Evolutionary conservation across 2,329 filamentous ascomycete genomes (phyloP).

Genomic region (Scedosporium apiospermum): DNA sequence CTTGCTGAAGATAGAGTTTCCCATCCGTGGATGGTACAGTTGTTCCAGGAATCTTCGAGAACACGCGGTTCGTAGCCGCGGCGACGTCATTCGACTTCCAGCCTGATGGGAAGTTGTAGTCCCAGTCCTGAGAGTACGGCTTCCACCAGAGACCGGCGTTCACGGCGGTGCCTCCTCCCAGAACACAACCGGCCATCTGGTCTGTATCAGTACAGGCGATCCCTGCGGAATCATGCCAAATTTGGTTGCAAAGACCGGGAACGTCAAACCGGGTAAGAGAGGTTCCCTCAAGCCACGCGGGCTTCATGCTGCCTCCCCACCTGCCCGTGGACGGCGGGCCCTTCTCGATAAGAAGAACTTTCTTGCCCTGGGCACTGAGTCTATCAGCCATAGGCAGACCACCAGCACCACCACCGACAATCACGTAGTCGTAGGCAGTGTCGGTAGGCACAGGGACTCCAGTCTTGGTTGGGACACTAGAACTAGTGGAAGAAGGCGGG

Average conservation of each 20-base stretch:
- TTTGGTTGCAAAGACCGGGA: conserved; percentile 61
- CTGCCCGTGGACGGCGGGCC: conserved; percentile 51
- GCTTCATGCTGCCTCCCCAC: conserved; percentile 51
- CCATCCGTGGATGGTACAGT: conserved; percentile 56
- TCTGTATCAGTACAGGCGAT: conserved; percentile 60
- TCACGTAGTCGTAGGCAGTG: conserved; percentile 49
- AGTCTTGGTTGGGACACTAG: conserved; percentile 18
- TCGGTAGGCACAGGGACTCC: conserved; percentile 22
- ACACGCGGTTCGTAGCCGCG: conserved; percentile 50
- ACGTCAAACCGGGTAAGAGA: conserved; percentile 62
- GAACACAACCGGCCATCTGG: conserved; percentile 61
- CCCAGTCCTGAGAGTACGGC: conserved; percentile 56
- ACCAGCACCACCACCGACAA: conserved; percentile 52
- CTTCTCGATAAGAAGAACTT: conserved; percentile 53
- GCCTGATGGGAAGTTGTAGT: conserved; percentile 60
- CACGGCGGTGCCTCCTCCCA: conserved; percentile 57
- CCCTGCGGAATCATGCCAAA: conserved; percentile 53
- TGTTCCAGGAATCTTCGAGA: conserved; percentile 59
- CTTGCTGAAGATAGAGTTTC: conserved; percentile 54
- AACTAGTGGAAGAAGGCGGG: conserved; percentile 12
- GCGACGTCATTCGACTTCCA: conserved; percentile 59
- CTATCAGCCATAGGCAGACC: conserved; percentile 52
- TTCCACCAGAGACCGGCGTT: conserved; percentile 62
- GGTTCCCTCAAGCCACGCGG: conserved; percentile 52
- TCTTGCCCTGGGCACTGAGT: conserved; percentile 54